Conservation (phyloP, 179 eudicot species). For the Actinidia polygama region DNA sequence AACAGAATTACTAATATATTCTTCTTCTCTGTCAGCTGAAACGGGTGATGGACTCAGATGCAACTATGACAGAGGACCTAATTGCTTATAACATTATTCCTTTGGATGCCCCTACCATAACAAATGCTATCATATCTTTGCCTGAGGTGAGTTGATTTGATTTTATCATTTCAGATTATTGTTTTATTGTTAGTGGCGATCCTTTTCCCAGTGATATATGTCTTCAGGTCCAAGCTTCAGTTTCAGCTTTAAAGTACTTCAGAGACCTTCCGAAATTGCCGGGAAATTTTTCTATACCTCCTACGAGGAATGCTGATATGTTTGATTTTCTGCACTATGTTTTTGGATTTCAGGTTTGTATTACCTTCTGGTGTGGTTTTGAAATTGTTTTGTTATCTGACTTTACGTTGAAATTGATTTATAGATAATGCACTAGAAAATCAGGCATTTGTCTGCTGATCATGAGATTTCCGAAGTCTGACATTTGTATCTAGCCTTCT, state of each 20-base stretch:
- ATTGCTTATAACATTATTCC: constrained; percentile 97
- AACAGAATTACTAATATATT: neutral
- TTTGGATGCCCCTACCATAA: constrained; percentile 63
- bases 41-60: constrained; percentile 92
- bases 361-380: neutral
- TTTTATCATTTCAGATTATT: neutral
- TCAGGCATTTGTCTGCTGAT: neutral
- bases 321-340: constrained; percentile 89
- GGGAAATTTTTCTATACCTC: constrained; percentile 59
- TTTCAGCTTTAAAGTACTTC: constrained; percentile 69
- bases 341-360: constrained; percentile 96
- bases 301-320: constrained; percentile 76
- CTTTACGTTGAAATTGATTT: constrained; percentile 3
- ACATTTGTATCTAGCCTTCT: neutral
- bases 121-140: constrained; percentile 74
- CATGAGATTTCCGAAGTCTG: neutral
- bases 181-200: constrained; percentile 15
- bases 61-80: constrained; percentile 96
- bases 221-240: constrained; percentile 89
- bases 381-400: neutral
- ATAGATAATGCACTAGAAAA: neutral
- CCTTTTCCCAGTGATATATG: constrained; percentile 18
- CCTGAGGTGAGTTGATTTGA: constrained; percentile 65
- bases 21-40: constrained; percentile 52
- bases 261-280: constrained; percentile 81